Percentiles rank a stretch among this genome's conserved stretches.
These are phyloP conservation scores for Cryphonectria parasitica DNA, from an alignment of 2,329 filamentous ascomycete species.

Conservation along the genomic window DNA sequence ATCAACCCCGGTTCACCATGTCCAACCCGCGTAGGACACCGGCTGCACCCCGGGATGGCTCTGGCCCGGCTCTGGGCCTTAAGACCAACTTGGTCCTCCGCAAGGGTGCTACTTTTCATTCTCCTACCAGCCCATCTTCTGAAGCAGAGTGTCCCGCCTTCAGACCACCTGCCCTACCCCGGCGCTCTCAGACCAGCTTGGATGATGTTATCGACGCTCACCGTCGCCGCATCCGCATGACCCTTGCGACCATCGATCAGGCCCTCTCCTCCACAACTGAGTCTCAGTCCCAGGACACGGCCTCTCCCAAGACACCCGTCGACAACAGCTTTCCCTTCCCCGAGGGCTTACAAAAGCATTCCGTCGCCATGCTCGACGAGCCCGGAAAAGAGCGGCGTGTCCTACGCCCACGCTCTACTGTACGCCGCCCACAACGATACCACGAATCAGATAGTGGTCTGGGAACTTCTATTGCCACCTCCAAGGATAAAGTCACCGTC, in stretches of 20 bases:
- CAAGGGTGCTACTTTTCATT: constrained; percentile 72
- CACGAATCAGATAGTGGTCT: constrained; percentile 87
- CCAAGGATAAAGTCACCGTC: constrained; percentile 52
- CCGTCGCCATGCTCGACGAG: constrained; percentile 53
- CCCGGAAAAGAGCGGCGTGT: constrained; percentile 51
- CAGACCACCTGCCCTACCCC: constrained; percentile 58
- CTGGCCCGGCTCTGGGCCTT: constrained; percentile 49
- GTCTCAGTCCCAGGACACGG: constrained; percentile 38
- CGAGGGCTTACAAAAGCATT: constrained; percentile 60
- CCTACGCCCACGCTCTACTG: constrained; percentile 53
- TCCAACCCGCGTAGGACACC: constrained; percentile 46
- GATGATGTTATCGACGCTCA: constrained; percentile 74
- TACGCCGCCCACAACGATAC: constrained; percentile 61
- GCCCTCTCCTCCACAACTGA: constrained; percentile 51
- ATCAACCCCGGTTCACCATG: constrained; percentile 37
- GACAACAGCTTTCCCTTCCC: constrained; percentile 65
- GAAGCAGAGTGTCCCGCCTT: constrained; percentile 43
- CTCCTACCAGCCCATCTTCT: constrained; percentile 47
- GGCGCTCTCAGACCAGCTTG: constrained; percentile 70
- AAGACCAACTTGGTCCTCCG: constrained; percentile 63
- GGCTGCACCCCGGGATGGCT: constrained; percentile 49
- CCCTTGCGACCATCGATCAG: constrained; percentile 68
- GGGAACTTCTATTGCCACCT: constrained; percentile 77
- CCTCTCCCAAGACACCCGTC: constrained; percentile 43
- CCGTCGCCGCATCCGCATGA: constrained; percentile 69